Base-by-base conservation (phyloP, 495 filamentous ascomycete genomes). In the Penicillium alfredii region DNA sequence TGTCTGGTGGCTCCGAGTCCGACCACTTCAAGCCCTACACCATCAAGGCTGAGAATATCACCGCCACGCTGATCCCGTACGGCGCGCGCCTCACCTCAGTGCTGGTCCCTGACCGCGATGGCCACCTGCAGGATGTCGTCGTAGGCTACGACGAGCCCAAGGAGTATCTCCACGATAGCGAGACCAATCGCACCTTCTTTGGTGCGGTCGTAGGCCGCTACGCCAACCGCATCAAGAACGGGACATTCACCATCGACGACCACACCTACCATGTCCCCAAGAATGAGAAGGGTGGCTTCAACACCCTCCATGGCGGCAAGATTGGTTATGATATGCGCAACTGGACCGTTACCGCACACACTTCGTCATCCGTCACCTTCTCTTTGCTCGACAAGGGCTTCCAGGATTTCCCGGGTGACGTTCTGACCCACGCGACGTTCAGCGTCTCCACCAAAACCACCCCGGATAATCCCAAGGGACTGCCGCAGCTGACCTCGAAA, bases 201-300 rank as follows among this genome's bases (percentile, higher is more conserved):
- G 84, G 85, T 26, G 69, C 79, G 5, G 74, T 86, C n/a, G 81
- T 79, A 4, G 86, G 86, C 22, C 81, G 85, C 11, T 90, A 89
- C 51, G 85, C 84, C 26, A 90, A 94, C 61, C 80, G 84, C 20
- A 94, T 92, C 63, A 86, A 82, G 70, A 92, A 92, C 58, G 79
- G 77, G 44, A 84, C 77, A 6, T 94, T 92, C 51, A 71, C 69
- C 40, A 73, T 90, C 40, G 81, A 86, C 33, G 81, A 76, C 14
- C 46, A 45, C 9, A 68, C 57, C 0, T 90, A 81, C 49, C 71
- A 88, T 40, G 64, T 86, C 27, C 55, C 69, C 2, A 61, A 79
- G 21, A 92, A 90, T 59, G 86, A 94, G 52, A 77, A 92, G 34
- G 48, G 67, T 6, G 80, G 81, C 13, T 45, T 63, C 6, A 71